Percentiles rank a stretch among this genome's conserved stretches.
Evolutionary conservation across 169 alveolate genomes (phyloP).

Genomic region (Eimeria tenella): DNA sequence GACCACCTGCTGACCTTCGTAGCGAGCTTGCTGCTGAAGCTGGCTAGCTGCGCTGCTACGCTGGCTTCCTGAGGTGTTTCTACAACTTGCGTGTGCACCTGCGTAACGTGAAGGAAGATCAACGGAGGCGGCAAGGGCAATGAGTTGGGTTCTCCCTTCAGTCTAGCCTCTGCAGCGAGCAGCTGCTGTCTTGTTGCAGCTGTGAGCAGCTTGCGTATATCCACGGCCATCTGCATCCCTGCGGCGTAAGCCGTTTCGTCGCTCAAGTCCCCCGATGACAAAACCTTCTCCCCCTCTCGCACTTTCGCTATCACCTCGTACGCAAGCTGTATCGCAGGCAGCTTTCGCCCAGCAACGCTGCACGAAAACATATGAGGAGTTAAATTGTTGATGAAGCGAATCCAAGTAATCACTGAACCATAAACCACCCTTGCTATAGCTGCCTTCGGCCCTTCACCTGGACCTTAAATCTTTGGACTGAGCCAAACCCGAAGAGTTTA

Average conservation of each 20-base stretch:
- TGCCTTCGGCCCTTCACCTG: no score
- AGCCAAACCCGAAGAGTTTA: neutral
- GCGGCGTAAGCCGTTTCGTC: conserved; percentile 62
- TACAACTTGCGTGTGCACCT: conserved; percentile 47
- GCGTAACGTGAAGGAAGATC: conserved; percentile 31
- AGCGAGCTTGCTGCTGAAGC: conserved; percentile 58
- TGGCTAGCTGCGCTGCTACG: conserved; percentile 41
- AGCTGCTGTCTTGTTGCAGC: conserved; percentile 6
- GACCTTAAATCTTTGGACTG: no score
- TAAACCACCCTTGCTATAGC: no score
- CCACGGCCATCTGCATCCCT: conserved; percentile 54
- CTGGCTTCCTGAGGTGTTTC: conserved; percentile 3
- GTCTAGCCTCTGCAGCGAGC: conserved; percentile 42
- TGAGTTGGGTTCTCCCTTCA: neutral
- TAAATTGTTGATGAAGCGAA: neutral
- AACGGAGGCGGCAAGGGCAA: conserved; percentile 15
- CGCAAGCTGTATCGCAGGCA: conserved; percentile 62
- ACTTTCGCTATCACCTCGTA: conserved; percentile 22
- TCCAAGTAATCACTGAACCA: neutral
- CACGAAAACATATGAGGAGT: neutral
- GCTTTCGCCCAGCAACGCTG: conserved; percentile 36
- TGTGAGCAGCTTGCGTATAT: conserved; percentile 19
- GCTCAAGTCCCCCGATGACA: conserved; percentile 9
- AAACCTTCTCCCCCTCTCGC: conserved; percentile 6
- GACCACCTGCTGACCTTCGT: conserved; percentile 56